Percentiles rank a stretch among this genome's conserved stretches.
These are phyloP conservation scores for Solanum commersonii DNA, from an alignment of 257 asterid genomes.

Conservation along the genomic window DNA sequence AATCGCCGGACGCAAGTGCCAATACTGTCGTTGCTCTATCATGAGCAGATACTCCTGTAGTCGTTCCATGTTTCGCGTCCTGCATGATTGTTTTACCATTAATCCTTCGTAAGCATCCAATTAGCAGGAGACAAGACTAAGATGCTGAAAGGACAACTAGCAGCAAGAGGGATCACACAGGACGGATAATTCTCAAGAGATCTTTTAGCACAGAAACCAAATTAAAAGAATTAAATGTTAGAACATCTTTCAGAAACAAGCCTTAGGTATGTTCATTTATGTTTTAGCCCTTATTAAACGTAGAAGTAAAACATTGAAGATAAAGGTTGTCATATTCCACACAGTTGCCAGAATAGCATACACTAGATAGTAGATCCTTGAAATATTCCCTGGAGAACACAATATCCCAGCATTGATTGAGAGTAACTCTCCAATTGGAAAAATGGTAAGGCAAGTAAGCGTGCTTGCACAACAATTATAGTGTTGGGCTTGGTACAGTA, in stretches of 20 bases:
- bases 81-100: constrained; percentile 13
- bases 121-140: not conserved
- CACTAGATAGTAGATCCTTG: not conserved
- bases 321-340: not conserved
- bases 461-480: not conserved
- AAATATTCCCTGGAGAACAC: not conserved
- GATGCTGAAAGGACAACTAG: not conserved
- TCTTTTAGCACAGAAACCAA: not conserved
- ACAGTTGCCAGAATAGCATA: not conserved
- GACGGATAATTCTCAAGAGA: not conserved
- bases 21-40: constrained; percentile 84
- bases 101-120: not conserved
- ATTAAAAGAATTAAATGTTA: not conserved
- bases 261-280: not conserved
- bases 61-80: constrained; percentile 94
- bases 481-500: not conserved
- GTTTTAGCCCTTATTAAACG: not conserved
- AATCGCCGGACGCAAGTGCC: constrained; percentile 80
- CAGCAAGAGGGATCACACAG: not conserved
- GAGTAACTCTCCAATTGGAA: not conserved
- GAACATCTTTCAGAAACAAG: not conserved
- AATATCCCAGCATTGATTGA: not conserved
- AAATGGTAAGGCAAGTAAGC: not conserved
- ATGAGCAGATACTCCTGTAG: constrained; percentile 93
- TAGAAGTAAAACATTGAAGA: not conserved